Evolutionary conservation across 192 early-diverging fungal species (phyloP).

Genomic region (Chytriomyces confervae): DNA sequence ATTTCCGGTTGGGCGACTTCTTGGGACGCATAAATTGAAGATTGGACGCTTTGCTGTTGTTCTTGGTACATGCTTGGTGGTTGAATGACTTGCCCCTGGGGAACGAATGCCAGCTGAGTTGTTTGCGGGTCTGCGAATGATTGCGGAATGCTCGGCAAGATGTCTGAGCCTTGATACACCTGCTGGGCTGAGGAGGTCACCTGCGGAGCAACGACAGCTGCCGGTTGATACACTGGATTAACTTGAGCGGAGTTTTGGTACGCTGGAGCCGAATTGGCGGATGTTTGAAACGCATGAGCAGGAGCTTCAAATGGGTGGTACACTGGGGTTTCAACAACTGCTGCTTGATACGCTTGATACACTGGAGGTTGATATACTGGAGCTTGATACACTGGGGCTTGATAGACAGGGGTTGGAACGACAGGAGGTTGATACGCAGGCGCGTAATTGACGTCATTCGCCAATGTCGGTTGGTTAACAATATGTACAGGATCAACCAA

Average conservation of each 20-base stretch:
- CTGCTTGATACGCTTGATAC: too few species aligned
- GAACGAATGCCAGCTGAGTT: not conserved
- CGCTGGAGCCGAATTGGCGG: too few species aligned
- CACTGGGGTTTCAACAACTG: not conserved
- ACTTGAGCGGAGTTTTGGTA: too few species aligned
- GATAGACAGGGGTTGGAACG: too few species aligned
- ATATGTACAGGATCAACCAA: not conserved
- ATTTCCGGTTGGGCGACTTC: not conserved
- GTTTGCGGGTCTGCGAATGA: not conserved
- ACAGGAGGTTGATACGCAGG: too few species aligned
- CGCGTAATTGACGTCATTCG: too few species aligned
- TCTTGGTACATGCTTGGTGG: not conserved
- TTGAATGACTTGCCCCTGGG: not conserved
- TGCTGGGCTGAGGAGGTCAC: not conserved
- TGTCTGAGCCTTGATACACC: not conserved
- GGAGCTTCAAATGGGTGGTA: not conserved
- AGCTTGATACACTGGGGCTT: too few species aligned
- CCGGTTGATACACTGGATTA: too few species aligned
- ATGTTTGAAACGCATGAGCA: not conserved
- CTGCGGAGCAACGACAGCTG: too few species aligned
- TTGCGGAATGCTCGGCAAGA: not conserved
- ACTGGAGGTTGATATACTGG: too few species aligned
- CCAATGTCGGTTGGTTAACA: too few species aligned
- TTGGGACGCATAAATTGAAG: too few species aligned
- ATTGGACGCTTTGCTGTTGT: not conserved